Evolutionary conservation across 2,329 filamentous ascomycete species (phyloP), one percentile per base, ranked within the genome.

Genomic region (Monilinia fructigena): DNA sequence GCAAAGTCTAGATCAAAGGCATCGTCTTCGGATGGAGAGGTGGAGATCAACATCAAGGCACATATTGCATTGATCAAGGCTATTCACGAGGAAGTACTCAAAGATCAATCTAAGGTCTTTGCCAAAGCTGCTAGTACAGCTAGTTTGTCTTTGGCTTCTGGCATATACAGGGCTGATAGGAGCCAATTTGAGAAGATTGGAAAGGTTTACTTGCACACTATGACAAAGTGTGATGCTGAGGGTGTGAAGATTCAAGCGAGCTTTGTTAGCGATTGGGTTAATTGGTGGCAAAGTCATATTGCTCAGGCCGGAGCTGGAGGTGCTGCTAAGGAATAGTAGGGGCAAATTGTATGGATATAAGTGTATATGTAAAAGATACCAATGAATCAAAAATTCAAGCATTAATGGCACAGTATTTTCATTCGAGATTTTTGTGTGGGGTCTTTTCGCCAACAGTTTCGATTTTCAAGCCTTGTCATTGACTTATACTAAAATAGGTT

Each of bases 241-340:
- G 82, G 83, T 73, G 82, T 82, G 54, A 84, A 83, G 77, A 81
- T 91, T 56, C 87, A 89, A 77, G 82, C 83, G 28, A 81, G 81
- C 0, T 89, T 92, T 77, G 90, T 91, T 72, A 81, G 82, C 2
- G 89, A 92, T 68, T 92, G 89, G 88, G 82, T 87, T 70, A 91
- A 91, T 74, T 93, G 90, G 90, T 87, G 83, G 74, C 81, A 83
- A 75, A 83, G 81, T 66, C 78, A 81, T 72, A 80, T 69, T 12
- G 71, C 64, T 38, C 62, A 67, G 26, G 55, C 65, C 53, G 48
- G 38, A 4, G 55, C 31, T 26, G 63, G 42, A 45, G 23, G 45
- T 48, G 52, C 50, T 31, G 10, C 14, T 10, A 61, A 61, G 20
- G 63, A 38, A 6, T 55, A 65, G 35, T 61, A 65, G 45, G 35